These are phyloP conservation scores for Eurotiales sp. DNA, from an alignment of 2,329 filamentous ascomycete genomes.

Conservation along the genomic window DNA sequence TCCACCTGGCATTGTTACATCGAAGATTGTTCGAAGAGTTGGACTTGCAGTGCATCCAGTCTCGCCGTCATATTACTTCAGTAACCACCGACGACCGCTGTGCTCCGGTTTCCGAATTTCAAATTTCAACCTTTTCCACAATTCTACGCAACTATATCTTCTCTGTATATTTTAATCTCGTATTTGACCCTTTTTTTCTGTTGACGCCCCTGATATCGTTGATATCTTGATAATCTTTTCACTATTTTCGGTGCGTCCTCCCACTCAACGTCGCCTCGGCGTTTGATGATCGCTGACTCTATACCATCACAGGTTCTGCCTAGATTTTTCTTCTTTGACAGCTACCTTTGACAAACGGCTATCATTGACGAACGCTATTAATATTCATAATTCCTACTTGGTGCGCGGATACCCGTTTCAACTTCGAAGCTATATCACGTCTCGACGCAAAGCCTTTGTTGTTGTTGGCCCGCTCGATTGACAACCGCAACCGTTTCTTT, in stretches of 20 bases:
- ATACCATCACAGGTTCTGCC: not conserved
- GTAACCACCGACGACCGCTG: not conserved
- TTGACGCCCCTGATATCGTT: conserved; percentile 6
- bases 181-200: conserved; percentile 14
- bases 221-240: conserved; percentile 13
- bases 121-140: not conserved
- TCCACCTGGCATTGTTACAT: not conserved
- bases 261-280: not conserved
- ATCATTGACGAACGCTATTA: conserved; percentile 4
- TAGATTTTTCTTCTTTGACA: conserved; percentile 8
- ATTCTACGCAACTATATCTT: conserved; percentile 16
- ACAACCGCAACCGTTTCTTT: conserved; percentile 6
- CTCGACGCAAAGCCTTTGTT: conserved; percentile 7
- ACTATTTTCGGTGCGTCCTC: conserved; percentile 17
- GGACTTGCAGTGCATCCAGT: conserved; percentile 36
- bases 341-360: conserved; percentile 8
- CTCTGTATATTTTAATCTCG: conserved; percentile 12
- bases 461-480: not conserved
- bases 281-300: not conserved
- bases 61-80: conserved; percentile 1
- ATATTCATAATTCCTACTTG: conserved; percentile 8
- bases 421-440: not conserved
- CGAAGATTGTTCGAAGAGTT: conserved; percentile 16
- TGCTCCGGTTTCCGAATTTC: not conserved
- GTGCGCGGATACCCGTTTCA: conserved; percentile 2